Conservation (phyloP, 2,329 filamentous ascomycete species). For the Cercospora sojina region DNA sequence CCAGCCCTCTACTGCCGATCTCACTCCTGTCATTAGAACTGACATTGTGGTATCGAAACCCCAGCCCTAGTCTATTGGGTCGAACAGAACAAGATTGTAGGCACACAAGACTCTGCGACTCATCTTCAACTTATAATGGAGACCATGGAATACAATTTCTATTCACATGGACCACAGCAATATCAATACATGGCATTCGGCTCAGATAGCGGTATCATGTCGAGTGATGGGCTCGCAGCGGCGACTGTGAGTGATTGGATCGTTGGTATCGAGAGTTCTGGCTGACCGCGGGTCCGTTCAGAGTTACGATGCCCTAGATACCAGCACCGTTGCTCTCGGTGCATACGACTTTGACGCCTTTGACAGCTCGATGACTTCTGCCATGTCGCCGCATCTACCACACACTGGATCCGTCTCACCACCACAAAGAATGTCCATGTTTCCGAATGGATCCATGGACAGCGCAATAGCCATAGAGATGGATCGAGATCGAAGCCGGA, state of each 20-base stretch:
- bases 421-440: conserved; percentile 28
- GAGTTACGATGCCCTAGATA: conserved; percentile 32
- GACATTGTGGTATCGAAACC: neutral
- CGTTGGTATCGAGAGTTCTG: neutral
- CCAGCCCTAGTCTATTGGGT: neutral
- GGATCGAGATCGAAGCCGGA: conserved; percentile 34
- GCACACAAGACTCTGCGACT: neutral
- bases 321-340: conserved; percentile 22
- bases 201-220: conserved; percentile 40
- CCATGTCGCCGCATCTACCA: conserved; percentile 22
- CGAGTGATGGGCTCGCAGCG: conserved; percentile 40
- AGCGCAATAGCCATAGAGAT: conserved; percentile 45
- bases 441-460: conserved; percentile 43
- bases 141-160: conserved; percentile 60
- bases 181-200: conserved; percentile 47
- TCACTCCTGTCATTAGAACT: neutral
- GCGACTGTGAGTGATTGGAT: conserved; percentile 35
- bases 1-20: neutral
- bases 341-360: conserved; percentile 22
- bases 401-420: conserved; percentile 31
- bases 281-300: conserved; percentile 14
- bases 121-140: conserved; percentile 24
- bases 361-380: conserved; percentile 23
- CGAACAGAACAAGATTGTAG: neutral
- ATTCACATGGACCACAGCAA: conserved; percentile 45